Percentiles rank a stretch among this genome's conserved stretches.
Evolutionary conservation across 1,284 basidiomycete genomes (phyloP).

Genomic region (Sporisorium graminicola): DNA sequence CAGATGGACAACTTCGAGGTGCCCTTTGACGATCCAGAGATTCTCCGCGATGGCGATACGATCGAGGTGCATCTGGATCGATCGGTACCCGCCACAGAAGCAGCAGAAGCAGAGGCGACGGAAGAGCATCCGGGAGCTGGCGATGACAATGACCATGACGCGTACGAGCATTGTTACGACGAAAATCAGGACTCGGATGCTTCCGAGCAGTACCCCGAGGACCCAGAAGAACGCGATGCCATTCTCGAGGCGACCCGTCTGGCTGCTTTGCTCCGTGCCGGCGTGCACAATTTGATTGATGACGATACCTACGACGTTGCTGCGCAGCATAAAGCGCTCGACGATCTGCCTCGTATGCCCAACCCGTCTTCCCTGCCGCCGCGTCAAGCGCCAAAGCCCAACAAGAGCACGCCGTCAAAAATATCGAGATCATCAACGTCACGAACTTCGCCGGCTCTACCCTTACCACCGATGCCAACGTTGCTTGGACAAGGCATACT

Average conservation of each 20-base stretch:
- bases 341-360: slow-evolving; percentile 31
- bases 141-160: neutral
- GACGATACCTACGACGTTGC: slow-evolving; percentile 1
- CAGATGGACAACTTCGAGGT: slow-evolving; percentile 40
- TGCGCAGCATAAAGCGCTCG: neutral
- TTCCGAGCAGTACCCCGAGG: neutral
- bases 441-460: neutral
- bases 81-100: neutral
- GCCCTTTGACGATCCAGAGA: slow-evolving; percentile 38
- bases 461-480: slow-evolving; percentile 19
- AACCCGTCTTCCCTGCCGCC: neutral
- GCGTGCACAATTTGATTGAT: slow-evolving; percentile 8
- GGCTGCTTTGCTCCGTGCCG: slow-evolving; percentile 25
- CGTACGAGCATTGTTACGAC: neutral
- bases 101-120: neutral
- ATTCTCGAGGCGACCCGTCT: slow-evolving; percentile 21
- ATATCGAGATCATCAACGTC: slow-evolving; percentile 4
- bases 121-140: slow-evolving; percentile 8
- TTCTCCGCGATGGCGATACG: slow-evolving; percentile 46
- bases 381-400: neutral
- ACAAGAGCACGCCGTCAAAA: neutral
- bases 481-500: neutral
- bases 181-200: slow-evolving; percentile 1
- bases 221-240: slow-evolving; percentile 22
- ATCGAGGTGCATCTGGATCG: slow-evolving; percentile 20